A percentile compares a stretch with the other conserved stretches of the same genome.
Conservation (phyloP, 129 eudicot genomes). For the Arctium minus region DNA sequence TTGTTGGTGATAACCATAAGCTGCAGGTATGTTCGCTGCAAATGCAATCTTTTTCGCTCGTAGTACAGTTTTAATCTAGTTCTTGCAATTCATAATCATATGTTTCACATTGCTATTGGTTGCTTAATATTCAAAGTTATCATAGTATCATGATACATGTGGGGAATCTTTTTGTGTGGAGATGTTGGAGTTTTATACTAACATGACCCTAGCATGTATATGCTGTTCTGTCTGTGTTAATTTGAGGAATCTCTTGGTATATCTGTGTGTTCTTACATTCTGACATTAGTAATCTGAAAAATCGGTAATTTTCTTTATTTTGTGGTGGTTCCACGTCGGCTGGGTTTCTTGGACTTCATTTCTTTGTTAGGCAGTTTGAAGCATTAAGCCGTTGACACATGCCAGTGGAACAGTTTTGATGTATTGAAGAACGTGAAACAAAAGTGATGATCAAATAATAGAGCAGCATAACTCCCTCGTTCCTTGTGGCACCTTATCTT, state of each 20-base stretch:
- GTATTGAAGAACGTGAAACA: too few species aligned
- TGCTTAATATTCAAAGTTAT: not conserved
- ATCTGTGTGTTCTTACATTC: too few species aligned
- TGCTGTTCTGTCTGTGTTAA: not conserved
- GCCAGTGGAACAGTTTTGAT: too few species aligned
- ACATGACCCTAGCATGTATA: not conserved
- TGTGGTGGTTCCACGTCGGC: too few species aligned
- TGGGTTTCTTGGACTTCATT: too few species aligned
- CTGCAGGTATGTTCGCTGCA: constrained; percentile 51
- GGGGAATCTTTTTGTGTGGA: not conserved
- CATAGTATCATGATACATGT: not conserved
- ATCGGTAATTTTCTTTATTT: too few species aligned
- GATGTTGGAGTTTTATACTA: not conserved
- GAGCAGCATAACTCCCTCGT: too few species aligned
- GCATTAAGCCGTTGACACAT: too few species aligned
- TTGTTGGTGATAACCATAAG: constrained; percentile 99
- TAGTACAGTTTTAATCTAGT: not conserved
- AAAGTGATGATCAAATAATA: too few species aligned
- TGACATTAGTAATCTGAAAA: too few species aligned
- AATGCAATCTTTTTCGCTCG: not conserved
- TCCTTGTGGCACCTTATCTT: too few species aligned
- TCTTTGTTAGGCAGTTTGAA: too few species aligned
- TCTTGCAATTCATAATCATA: not conserved
- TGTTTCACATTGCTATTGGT: not conserved
- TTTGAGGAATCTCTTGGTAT: not conserved